Evolutionary conservation across 106 monocot genomes (phyloP), one percentile per base, ranked within the genome.

Genomic region (Amphibolis antarctica): DNA sequence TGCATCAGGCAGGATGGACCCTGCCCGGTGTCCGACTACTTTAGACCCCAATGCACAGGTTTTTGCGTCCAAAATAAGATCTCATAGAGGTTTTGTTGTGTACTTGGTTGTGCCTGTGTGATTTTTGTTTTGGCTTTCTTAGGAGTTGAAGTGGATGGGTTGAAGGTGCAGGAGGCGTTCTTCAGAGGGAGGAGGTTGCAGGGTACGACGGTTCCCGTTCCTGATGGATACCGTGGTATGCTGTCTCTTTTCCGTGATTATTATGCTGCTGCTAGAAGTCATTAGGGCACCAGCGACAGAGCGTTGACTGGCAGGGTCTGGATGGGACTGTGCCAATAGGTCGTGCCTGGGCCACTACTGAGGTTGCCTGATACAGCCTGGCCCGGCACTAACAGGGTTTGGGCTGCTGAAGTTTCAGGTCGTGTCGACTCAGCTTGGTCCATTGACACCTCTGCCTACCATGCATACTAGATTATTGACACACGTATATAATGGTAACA

Each of bases 141-240:
- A 67, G 74, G 68, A 17, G 52, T 60, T 19, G 67, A 58, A 28
- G 48, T 67, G 42, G 74, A 68, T 46, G 60, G 62, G 4, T n/a
- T 75, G 48, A 43, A 27, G 24, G 74, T 75, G 25, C 28, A 75
- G 51, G 67, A 75, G 42, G 74, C 74, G 5, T 75, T 75, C 42
- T 75, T 75, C 53, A 60, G 74, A 25, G 75, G 75, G n/a, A 49
- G 75, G 68, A 75, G 59, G 44, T 20, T 75, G 50, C 75, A 75
- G n/a, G 75, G 75, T 12, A 42, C 75, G 27, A 28, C 60, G 22
- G 23, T 75, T 66, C 53, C 53, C 5, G 25, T 75, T 27, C 75
- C 67, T 9, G 45, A 67, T 61, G 75, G 67, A 26, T 75, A 61
- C 61, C 29, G 52, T 29, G 75, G 75, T 75, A 68, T 65, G 18